Conservation (phyloP, 2,329 filamentous ascomycete genomes). For the Sarocladium strictum region DNA sequence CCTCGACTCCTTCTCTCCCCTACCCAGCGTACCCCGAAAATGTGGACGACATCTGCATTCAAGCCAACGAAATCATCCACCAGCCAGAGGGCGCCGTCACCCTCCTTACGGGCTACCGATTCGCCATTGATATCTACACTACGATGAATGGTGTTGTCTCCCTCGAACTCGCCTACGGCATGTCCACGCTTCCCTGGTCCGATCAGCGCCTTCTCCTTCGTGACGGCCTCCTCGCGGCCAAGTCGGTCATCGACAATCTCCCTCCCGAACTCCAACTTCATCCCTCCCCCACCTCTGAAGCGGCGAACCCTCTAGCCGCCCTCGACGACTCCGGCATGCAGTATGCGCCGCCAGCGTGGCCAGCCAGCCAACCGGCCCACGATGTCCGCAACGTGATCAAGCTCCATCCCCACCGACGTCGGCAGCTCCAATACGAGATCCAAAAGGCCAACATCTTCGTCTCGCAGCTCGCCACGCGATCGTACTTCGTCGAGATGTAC, state of each 20-base stretch:
- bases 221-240: conserved; percentile 64
- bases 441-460: conserved; percentile 88
- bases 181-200: conserved; percentile 69
- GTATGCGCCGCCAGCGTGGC: conserved; percentile 47
- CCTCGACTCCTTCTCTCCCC: conserved; percentile 66
- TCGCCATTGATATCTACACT: conserved; percentile 69
- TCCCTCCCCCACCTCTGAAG: conserved; percentile 28
- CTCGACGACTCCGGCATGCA: conserved; percentile 41
- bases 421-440: conserved; percentile 72
- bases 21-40: conserved; percentile 77
- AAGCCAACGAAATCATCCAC: conserved; percentile 60
- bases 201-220: conserved; percentile 70
- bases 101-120: conserved; percentile 72
- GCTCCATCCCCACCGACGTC: conserved; percentile 42
- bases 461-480: conserved; percentile 74
- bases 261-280: conserved; percentile 61
- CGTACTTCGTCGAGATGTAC: conserved; percentile 82
- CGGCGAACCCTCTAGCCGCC: conserved; percentile 29
- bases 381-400: conserved; percentile 46
- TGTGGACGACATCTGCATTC: conserved; percentile 78
- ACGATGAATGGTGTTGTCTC: conserved; percentile 75
- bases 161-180: conserved; percentile 78
- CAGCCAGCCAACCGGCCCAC: conserved; percentile 37
- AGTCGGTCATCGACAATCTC: conserved; percentile 59
- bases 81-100: conserved; percentile 66